These are phyloP conservation scores for Lentinula lateritia DNA, from an alignment of 768 basidiomycete genomes.

Conservation along the genomic window DNA sequence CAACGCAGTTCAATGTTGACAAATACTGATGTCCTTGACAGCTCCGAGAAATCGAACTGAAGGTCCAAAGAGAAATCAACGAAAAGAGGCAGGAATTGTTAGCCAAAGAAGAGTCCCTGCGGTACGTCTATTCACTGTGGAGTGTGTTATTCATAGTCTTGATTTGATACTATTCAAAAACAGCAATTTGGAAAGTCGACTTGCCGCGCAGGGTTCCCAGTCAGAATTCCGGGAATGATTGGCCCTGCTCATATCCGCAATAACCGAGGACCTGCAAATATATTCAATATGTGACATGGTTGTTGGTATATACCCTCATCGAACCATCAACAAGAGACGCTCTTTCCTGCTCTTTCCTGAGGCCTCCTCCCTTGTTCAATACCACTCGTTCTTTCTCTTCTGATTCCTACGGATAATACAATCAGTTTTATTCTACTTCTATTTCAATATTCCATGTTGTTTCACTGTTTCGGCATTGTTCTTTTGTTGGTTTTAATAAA, in stretches of 20 bases:
- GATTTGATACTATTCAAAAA: constrained; percentile 5
- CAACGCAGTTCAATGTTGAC: not conserved
- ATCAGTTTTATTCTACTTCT: not conserved
- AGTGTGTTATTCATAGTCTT: not conserved
- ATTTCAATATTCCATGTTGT: not conserved
- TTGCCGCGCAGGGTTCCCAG: constrained; percentile 85
- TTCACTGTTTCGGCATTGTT: not conserved
- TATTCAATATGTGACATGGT: not conserved
- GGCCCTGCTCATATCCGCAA: not conserved
- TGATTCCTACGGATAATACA: not conserved
- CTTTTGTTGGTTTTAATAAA: not conserved
- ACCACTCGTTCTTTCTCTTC: not conserved
- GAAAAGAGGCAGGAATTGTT: constrained; percentile 95
- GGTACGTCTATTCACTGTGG: constrained; percentile 36
- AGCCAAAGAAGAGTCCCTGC: constrained; percentile 93
- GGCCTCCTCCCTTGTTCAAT: not conserved
- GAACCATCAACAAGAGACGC: constrained; percentile 1
- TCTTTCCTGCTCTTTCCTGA: constrained; percentile 2
- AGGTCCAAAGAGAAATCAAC: constrained; percentile 96
- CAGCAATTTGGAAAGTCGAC: constrained; percentile 85
- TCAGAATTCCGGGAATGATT: constrained; percentile 65
- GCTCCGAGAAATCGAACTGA: constrained; percentile 97
- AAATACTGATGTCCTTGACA: constrained; percentile 19
- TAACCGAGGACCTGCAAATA: not conserved
- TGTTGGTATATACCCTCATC: constrained; percentile 5